phyloP scores from a whole-genome alignment of 2,329 filamentous ascomycete genomes.

The Trichoderma sp. region DNA sequence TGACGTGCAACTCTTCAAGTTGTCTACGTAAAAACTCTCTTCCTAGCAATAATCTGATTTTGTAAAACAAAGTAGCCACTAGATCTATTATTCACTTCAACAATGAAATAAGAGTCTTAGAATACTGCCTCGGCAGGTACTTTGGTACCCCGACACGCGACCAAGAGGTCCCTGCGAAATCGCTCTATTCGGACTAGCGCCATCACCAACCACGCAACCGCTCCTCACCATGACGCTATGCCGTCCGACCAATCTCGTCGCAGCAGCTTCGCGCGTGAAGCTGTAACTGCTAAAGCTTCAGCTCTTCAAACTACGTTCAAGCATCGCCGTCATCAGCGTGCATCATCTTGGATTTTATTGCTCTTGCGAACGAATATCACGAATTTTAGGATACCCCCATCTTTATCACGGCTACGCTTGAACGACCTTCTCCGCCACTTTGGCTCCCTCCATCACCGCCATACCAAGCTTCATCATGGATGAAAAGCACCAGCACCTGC shows the following conservation, averaged over 20 bases:
- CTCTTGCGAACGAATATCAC: neutral
- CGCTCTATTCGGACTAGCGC: conserved; percentile 3
- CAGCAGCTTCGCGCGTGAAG: conserved; percentile 8
- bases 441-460: neutral
- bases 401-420: neutral
- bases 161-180: neutral
- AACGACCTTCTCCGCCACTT: neutral
- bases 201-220: conserved; percentile 12
- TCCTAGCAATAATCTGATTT: neutral
- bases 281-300: neutral
- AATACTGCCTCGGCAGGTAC: neutral
- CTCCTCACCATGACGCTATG: conserved; percentile 26
- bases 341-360: conserved; percentile 7
- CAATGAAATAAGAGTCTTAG: neutral
- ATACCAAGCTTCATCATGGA: conserved; percentile 36
- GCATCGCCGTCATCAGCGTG: neutral
- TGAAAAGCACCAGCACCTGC: conserved; percentile 36
- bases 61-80: neutral
- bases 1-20: neutral
- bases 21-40: neutral
- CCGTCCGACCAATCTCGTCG: conserved; percentile 1
- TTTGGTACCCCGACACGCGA: neutral
- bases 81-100: neutral
- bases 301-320: neutral
- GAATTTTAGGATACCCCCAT: neutral